Conservation (phyloP, 2,329 filamentous ascomycete genomes). For the Colletotrichum limetticola region DNA sequence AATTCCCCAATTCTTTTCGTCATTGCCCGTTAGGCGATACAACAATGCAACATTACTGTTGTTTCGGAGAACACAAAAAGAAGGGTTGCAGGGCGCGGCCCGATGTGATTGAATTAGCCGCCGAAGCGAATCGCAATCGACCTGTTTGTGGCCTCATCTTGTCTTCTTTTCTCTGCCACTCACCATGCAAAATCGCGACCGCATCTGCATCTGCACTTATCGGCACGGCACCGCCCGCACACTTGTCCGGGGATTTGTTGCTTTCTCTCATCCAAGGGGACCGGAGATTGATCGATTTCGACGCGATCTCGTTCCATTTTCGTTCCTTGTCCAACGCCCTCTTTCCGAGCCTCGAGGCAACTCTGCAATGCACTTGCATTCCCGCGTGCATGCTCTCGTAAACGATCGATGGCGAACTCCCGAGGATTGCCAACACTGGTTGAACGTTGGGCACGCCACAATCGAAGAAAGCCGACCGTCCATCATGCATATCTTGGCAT, state of each 20-base stretch:
- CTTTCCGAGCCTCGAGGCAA: not conserved
- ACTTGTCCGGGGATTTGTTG: not conserved
- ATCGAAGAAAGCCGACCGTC: not conserved
- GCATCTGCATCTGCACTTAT: not conserved
- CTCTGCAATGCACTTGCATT: not conserved
- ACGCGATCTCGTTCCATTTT: not conserved
- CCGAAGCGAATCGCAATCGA: not conserved
- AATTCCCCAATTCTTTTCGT: not conserved
- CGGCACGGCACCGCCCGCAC: not conserved
- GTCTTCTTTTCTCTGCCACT: not conserved
- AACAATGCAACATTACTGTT: not conserved
- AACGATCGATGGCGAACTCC: not conserved
- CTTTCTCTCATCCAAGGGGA: not conserved
- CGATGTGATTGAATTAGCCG: not conserved
- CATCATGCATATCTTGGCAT: not conserved
- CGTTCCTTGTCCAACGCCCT: not conserved
- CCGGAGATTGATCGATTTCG: not conserved
- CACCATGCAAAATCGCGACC: not conserved
- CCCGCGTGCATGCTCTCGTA: not conserved
- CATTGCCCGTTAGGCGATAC: not conserved
- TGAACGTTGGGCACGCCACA: not conserved
- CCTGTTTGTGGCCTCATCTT: constrained; percentile 14
- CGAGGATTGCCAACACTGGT: not conserved
- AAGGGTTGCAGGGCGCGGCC: not conserved
- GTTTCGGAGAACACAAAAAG: not conserved